phyloP scores from a whole-genome alignment of 106 monocot species.

The Apostasia ramifera region DNA sequence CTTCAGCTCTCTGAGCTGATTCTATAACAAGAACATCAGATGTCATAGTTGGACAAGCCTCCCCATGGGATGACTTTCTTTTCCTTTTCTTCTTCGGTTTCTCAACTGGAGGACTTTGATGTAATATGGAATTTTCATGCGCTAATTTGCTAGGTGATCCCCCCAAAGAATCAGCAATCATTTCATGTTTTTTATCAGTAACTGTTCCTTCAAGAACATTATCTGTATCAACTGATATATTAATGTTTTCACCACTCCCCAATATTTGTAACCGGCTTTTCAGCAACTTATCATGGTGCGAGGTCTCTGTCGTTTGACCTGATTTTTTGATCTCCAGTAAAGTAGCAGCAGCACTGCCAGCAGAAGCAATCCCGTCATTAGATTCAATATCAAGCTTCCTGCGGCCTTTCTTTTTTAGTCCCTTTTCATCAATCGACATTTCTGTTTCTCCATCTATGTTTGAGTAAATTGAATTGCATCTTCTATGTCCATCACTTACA shows the following conservation, averaged over 20 bases:
- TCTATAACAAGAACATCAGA: no score
- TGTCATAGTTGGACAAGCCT: no score
- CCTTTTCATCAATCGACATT: background rate
- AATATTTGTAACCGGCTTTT: background rate
- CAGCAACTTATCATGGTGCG: background rate
- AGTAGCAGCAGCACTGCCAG: background rate
- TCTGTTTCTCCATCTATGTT: background rate
- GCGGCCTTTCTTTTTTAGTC: background rate
- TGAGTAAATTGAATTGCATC: background rate
- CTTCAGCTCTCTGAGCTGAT: no score
- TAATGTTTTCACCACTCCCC: background rate
- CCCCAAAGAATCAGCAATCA: background rate
- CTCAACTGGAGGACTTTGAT: conserved; percentile 1
- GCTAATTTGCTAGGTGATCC: background rate
- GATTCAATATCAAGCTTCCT: background rate
- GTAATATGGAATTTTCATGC: background rate
- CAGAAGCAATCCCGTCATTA: background rate
- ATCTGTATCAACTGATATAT: background rate
- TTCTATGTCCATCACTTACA: background rate
- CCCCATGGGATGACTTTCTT: background rate
- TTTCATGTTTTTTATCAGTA: background rate
- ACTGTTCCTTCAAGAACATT: background rate
- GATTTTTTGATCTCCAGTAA: background rate
- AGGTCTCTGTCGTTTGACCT: background rate
- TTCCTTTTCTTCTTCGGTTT: background rate